phyloP scores from a whole-genome alignment of 495 filamentous ascomycete genomes.

The Xylaria cubensis region DNA sequence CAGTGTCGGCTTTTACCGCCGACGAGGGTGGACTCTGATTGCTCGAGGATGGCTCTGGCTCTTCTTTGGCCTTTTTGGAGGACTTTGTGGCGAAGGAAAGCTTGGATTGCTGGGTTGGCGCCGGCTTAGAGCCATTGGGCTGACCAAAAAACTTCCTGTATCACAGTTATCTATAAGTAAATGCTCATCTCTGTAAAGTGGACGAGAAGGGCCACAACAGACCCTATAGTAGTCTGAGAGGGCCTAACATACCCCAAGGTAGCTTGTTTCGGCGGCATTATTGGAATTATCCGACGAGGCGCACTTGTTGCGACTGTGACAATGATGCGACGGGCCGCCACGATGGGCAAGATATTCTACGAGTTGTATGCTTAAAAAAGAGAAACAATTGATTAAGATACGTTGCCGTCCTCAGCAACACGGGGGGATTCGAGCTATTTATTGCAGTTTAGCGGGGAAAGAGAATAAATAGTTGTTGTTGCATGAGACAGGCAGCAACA shows the following conservation, averaged over 20 bases:
- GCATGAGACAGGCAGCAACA: constrained; percentile 24
- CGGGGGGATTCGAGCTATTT: background rate
- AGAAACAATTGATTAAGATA: background rate
- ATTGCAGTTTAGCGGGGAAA: background rate
- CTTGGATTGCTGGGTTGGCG: constrained; percentile 74
- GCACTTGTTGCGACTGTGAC: constrained; percentile 33
- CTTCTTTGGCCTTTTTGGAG: constrained; percentile 44
- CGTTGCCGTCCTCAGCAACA: background rate
- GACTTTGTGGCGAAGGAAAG: constrained; percentile 68
- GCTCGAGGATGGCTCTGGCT: constrained; percentile 33
- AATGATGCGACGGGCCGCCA: constrained; percentile 35
- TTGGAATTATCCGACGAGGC: constrained; percentile 41
- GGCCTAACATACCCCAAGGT: constrained; percentile 92
- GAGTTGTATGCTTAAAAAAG: background rate
- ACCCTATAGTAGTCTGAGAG: constrained; percentile 83
- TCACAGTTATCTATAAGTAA: constrained; percentile 23
- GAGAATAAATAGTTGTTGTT: background rate
- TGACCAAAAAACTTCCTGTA: constrained; percentile 73
- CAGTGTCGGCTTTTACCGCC: constrained; percentile 35
- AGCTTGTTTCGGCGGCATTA: constrained; percentile 76
- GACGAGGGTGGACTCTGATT: constrained; percentile 29
- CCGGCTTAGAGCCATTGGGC: constrained; percentile 58
- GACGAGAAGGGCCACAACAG: constrained; percentile 49
- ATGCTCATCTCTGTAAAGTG: background rate
- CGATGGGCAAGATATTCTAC: constrained; percentile 12